phyloP scores from a whole-genome alignment of 2,329 filamentous ascomycete species.

The Calycina marina region DNA sequence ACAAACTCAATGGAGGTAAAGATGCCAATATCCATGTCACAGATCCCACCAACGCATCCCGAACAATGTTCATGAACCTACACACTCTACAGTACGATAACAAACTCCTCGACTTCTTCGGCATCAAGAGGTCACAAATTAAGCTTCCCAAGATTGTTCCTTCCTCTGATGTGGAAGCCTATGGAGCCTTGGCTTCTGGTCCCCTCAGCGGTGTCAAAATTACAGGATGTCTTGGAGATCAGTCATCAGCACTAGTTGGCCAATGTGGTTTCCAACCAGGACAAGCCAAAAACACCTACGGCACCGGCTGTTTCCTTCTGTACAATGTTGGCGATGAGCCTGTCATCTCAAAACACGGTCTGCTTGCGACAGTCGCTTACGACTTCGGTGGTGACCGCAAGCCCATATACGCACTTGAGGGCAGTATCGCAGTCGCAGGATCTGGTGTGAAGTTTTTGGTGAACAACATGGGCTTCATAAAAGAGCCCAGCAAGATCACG shows the following conservation, averaged over 20 bases:
- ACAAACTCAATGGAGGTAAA: slow-evolving; percentile 60
- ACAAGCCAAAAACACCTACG: slow-evolving; percentile 74
- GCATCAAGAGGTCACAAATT: slow-evolving; percentile 53
- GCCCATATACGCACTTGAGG: slow-evolving; percentile 66
- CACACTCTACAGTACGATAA: slow-evolving; percentile 62
- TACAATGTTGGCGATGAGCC: slow-evolving; percentile 76
- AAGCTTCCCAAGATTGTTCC: slow-evolving; percentile 58
- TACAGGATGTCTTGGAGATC: slow-evolving; percentile 65
- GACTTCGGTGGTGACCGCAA: slow-evolving; percentile 45
- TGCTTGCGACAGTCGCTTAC: slow-evolving; percentile 78
- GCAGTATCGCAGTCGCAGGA: slow-evolving; percentile 70
- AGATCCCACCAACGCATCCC: slow-evolving; percentile 68
- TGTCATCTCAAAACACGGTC: slow-evolving; percentile 69
- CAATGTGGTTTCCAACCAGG: slow-evolving; percentile 74
- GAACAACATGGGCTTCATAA: slow-evolving; percentile 48
- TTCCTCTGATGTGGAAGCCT: slow-evolving; percentile 61
- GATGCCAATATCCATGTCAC: slow-evolving; percentile 56
- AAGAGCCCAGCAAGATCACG: slow-evolving; percentile 33
- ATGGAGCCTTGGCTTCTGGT: slow-evolving; percentile 52
- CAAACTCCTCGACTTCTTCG: slow-evolving; percentile 59
- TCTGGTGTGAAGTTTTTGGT: slow-evolving; percentile 63
- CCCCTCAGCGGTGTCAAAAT: slow-evolving; percentile 55
- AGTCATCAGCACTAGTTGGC: slow-evolving; percentile 66
- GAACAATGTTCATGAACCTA: slow-evolving; percentile 81
- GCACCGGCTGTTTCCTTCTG: slow-evolving; percentile 72